Percentiles rank a stretch among this genome's conserved stretches.
These are phyloP conservation scores for Chamaenerion angustifolium DNA, from an alignment of 345 rosid species.

Conservation along the genomic window DNA sequence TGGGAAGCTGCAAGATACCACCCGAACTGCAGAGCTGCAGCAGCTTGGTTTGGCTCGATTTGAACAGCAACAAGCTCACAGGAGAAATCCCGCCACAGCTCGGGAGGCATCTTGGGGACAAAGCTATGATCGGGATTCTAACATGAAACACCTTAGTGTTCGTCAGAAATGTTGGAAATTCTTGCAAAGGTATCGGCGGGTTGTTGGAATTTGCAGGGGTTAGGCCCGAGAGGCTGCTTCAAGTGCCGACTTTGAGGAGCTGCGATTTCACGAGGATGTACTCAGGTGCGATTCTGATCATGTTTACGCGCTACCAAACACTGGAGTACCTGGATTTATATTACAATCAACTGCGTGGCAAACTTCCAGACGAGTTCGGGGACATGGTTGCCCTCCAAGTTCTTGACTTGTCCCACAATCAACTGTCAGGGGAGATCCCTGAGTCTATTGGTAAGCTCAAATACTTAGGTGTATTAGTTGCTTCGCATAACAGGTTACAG, in stretches of 20 bases:
- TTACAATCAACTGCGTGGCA: conserved; percentile 72
- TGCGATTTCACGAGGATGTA: conserved; percentile 90
- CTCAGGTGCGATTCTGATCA: conserved; percentile 77
- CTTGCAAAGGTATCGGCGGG: conserved; percentile 94
- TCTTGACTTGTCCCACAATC: conserved; percentile 74
- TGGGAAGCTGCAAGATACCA: conserved; percentile 76
- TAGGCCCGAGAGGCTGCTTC: conserved; percentile 73
- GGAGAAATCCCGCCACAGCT: conserved; percentile 84
- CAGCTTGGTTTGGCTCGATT: conserved; percentile 82
- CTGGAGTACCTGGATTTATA: conserved; percentile 87
- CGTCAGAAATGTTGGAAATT: conserved; percentile 82
- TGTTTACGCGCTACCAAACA: conserved; percentile 76
- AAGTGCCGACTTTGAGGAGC: conserved; percentile 55
- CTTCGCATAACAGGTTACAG: conserved; percentile 74
- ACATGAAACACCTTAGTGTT: conserved; percentile 78
- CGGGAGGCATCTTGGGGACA: conserved; percentile 79
- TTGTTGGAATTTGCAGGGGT: conserved; percentile 81
- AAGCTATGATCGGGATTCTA: conserved; percentile 62
- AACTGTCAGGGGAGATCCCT: conserved; percentile 86
- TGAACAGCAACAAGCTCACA: conserved; percentile 76
- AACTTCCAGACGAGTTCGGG: conserved; percentile 67
- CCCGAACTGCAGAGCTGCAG: conserved; percentile 75
- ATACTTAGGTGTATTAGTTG: conserved; percentile 82
- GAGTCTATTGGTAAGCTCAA: conserved; percentile 65
- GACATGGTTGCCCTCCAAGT: conserved; percentile 91